Evolutionary conservation across 345 rosid species (phyloP).

Genomic region (Populus alba): DNA sequence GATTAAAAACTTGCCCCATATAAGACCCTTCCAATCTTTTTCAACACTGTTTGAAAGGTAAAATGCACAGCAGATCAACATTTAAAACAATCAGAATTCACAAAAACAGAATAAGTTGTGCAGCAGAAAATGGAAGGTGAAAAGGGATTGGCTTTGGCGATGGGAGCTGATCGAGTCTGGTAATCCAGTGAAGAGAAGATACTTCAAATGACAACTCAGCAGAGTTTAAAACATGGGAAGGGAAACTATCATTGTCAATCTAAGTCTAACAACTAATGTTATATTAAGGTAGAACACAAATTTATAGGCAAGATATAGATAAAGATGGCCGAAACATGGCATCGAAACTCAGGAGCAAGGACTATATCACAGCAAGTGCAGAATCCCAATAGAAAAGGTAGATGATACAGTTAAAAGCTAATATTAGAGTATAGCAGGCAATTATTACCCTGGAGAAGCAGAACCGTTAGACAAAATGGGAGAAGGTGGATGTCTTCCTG

Average conservation of each 20-base stretch:
- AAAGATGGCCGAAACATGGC: neutral
- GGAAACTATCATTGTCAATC: neutral
- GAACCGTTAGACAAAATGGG: conserved; percentile 45
- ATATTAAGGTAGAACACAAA: neutral
- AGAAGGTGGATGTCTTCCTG: conserved; percentile 89
- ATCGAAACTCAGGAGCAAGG: neutral
- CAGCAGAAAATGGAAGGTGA: too few relatives aligned
- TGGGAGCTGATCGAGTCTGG: neutral
- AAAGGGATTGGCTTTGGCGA: too few relatives aligned
- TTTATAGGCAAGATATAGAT: neutral
- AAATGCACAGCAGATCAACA: too few relatives aligned
- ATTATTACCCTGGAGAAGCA: conserved; percentile 39
- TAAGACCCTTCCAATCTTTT: neutral
- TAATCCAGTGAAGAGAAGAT: neutral
- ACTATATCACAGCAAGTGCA: neutral
- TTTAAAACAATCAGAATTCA: too few relatives aligned
- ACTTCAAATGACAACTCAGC: neutral
- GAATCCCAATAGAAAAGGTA: neutral
- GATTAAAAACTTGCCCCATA: neutral
- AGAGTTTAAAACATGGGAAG: neutral
- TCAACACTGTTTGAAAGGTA: too few relatives aligned
- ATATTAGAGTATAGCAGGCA: neutral
- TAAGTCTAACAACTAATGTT: neutral
- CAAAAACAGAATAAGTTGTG: too few relatives aligned
- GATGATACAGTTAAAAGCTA: neutral